These are phyloP conservation scores for Hyphochytrium catenoides DNA, from an alignment of 352 stramenopile genomes.

Conservation along the genomic window DNA sequence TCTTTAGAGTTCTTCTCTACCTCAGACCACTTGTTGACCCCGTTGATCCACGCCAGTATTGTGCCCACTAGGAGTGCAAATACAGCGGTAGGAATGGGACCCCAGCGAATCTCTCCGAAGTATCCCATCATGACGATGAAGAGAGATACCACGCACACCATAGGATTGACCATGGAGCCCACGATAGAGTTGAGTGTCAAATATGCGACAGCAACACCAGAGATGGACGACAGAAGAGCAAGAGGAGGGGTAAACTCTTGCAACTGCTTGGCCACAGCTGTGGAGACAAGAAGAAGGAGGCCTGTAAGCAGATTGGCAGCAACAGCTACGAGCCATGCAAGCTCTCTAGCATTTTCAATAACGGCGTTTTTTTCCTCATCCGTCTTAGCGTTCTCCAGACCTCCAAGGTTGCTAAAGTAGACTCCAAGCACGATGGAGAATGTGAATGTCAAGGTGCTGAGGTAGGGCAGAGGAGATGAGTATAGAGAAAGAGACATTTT, in stretches of 20 bases:
- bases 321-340: conserved; percentile 4
- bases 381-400: background rate
- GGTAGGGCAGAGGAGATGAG: no score
- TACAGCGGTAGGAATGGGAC: conserved; percentile 2
- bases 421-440: conserved; percentile 7
- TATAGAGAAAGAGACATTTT: no score
- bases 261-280: background rate
- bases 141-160: conserved; percentile 4
- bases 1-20: conserved; percentile 2
- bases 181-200: conserved; percentile 4
- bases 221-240: conserved; percentile 3
- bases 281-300: conserved; percentile 1
- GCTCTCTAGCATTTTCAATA: background rate
- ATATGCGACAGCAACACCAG: conserved; percentile 4
- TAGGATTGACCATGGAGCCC: conserved; percentile 1
- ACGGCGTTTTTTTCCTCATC: background rate
- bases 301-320: conserved; percentile 6
- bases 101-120: conserved; percentile 5
- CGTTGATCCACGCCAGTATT: conserved; percentile 9
- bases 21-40: conserved; percentile 4
- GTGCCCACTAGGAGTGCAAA: conserved; percentile 9
- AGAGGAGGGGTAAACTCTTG: conserved; percentile 4
- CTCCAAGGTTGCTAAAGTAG: conserved; percentile 7
- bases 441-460: conserved; percentile 14
- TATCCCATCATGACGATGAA: conserved; percentile 5